phyloP scores from a whole-genome alignment of 2,329 filamentous ascomycete genomes.

The Curvularia sp. region DNA sequence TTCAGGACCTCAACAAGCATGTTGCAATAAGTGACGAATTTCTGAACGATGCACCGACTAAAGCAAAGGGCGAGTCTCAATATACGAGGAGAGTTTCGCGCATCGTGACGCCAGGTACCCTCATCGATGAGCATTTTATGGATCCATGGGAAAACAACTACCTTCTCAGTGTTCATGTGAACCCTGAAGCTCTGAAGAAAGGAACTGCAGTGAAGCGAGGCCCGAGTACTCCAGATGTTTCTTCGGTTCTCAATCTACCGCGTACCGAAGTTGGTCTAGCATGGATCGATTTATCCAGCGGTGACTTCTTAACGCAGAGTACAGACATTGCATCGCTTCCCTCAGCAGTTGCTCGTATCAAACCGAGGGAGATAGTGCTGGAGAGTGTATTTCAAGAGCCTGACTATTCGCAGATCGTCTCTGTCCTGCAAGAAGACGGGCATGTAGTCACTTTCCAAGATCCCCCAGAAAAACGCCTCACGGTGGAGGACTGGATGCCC shows the following conservation, averaged over 20 bases:
- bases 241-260: constrained; percentile 49
- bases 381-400: constrained; percentile 63
- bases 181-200: constrained; percentile 40
- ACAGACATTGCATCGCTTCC: constrained; percentile 74
- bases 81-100: constrained; percentile 86
- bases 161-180: constrained; percentile 77
- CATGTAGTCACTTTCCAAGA: constrained; percentile 77
- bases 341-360: constrained; percentile 82
- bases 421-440: constrained; percentile 75
- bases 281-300: constrained; percentile 95
- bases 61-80: constrained; percentile 77
- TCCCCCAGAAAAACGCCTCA: constrained; percentile 52
- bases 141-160: constrained; percentile 95
- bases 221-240: constrained; percentile 37
- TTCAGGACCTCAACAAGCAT: constrained; percentile 87
- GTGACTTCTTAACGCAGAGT: constrained; percentile 86
- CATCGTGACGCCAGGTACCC: constrained; percentile 89
- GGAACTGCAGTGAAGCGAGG: constrained; percentile 35
- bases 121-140: constrained; percentile 98
- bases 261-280: constrained; percentile 72
- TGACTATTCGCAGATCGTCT: constrained; percentile 66
- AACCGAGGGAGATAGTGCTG: constrained; percentile 83
- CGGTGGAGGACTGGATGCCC: constrained; percentile 70
- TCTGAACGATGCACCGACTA: constrained; percentile 72
- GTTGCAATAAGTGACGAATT: constrained; percentile 96